phyloP scores from a whole-genome alignment of 2,329 filamentous ascomycete species.

The Corinectria fuckeliana region DNA sequence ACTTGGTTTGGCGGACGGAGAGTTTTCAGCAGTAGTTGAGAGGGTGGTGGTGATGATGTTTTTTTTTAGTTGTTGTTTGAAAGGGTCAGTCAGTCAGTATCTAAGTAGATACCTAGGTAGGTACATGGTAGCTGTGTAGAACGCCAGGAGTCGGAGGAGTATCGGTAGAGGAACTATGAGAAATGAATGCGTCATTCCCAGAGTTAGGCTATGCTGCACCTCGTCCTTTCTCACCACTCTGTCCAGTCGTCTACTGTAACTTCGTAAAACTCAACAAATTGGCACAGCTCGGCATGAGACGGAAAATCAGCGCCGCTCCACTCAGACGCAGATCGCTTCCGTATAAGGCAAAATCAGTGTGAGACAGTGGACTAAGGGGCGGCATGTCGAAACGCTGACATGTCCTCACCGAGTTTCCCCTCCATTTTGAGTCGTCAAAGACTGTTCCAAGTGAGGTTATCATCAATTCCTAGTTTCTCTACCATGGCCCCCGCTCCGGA shows the following conservation, averaged over 20 bases:
- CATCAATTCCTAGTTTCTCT: neutral
- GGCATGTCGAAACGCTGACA: neutral
- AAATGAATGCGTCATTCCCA: neutral
- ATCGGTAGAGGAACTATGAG: neutral
- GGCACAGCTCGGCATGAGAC: neutral
- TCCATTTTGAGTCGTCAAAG: neutral
- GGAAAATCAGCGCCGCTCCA: neutral
- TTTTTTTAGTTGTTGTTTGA: neutral
- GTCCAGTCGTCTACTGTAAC: neutral
- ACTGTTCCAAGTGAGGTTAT: neutral
- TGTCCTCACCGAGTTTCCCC: neutral
- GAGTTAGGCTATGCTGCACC: neutral
- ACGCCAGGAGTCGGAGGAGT: neutral
- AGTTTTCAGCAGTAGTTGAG: conserved; percentile 43
- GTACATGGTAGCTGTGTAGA: too few species aligned
- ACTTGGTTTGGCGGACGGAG: conserved; percentile 59
- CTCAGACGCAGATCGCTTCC: neutral
- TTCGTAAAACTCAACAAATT: neutral
- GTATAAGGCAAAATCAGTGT: neutral
- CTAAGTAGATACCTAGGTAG: neutral
- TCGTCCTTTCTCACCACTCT: too few species aligned
- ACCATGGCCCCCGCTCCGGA: neutral
- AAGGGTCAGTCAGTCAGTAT: too few species aligned
- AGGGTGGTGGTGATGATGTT: neutral
- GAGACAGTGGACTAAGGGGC: neutral